These are phyloP conservation scores for Tuber microsphaerosporum DNA, from an alignment of 495 filamentous ascomycete species.

Conservation along the genomic window DNA sequence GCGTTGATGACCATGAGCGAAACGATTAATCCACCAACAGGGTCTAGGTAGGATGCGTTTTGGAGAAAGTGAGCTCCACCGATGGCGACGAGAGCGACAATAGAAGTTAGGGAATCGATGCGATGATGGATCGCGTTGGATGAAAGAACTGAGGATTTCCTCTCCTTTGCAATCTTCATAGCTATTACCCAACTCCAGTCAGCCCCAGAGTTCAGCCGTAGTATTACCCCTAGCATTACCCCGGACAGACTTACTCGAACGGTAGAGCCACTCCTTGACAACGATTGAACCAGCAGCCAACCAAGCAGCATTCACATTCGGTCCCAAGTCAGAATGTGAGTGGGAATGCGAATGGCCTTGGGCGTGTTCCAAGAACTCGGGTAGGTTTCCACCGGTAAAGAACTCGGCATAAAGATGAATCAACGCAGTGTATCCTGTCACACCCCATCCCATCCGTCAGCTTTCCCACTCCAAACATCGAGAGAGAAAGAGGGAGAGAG, in stretches of 20 bases:
- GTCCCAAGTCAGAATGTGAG: slow-evolving; percentile 54
- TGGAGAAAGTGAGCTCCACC: slow-evolving; percentile 77
- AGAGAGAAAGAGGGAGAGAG: slow-evolving; percentile 3
- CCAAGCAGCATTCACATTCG: slow-evolving; percentile 90
- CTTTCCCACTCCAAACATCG: not conserved
- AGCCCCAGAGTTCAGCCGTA: not conserved
- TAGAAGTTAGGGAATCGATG: slow-evolving; percentile 86
- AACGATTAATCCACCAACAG: slow-evolving; percentile 86
- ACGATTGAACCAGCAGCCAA: slow-evolving; percentile 83
- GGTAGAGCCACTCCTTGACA: slow-evolving; percentile 94
- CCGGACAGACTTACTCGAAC: slow-evolving; percentile 64
- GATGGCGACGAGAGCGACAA: slow-evolving; percentile 83
- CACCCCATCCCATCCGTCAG: not conserved
- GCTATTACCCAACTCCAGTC: slow-evolving; percentile 48
- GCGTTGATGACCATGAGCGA: slow-evolving; percentile 88
- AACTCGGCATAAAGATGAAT: slow-evolving; percentile 63
- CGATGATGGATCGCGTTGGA: slow-evolving; percentile 96
- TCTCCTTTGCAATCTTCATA: slow-evolving; percentile 91
- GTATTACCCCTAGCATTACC: not conserved
- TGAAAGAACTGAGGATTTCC: slow-evolving; percentile 91
- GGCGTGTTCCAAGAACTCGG: slow-evolving; percentile 54
- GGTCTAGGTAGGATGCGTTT: slow-evolving; percentile 84
- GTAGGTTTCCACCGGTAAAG: slow-evolving; percentile 60
- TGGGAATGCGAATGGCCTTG: slow-evolving; percentile 56
- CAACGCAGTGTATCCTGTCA: slow-evolving; percentile 37